These are phyloP conservation scores for Huntiella moniliformis DNA, from an alignment of 2,329 filamentous ascomycete species.

Conservation along the genomic window DNA sequence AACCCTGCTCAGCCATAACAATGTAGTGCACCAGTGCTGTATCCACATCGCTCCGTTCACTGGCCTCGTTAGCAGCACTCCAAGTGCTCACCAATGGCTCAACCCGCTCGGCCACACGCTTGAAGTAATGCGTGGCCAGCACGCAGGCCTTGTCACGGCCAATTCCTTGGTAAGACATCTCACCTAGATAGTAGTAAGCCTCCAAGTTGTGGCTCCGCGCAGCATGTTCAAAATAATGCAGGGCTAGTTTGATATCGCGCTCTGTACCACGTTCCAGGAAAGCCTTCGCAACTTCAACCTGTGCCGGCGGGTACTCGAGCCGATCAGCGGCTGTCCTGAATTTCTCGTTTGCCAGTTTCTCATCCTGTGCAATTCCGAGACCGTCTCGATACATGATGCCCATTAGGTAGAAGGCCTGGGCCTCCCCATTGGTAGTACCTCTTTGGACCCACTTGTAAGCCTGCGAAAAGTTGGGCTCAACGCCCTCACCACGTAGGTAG, in stretches of 20 bases:
- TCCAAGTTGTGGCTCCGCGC: constrained; percentile 70
- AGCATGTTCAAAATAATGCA: constrained; percentile 74
- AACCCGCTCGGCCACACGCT: constrained; percentile 54
- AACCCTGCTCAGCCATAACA: constrained; percentile 82
- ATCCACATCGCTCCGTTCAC: constrained; percentile 60
- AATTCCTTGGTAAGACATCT: constrained; percentile 64
- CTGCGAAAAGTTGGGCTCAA: constrained; percentile 56
- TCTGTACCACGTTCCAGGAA: constrained; percentile 65
- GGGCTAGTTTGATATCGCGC: constrained; percentile 56
- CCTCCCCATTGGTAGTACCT: constrained; percentile 55
- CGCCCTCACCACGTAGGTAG: constrained; percentile 73
- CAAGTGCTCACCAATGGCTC: constrained; percentile 62
- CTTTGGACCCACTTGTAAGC: constrained; percentile 71
- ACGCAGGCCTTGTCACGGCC: constrained; percentile 63
- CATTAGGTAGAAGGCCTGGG: constrained; percentile 67
- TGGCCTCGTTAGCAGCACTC: constrained; percentile 65
- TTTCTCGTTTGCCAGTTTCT: constrained; percentile 51
- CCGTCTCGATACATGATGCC: constrained; percentile 72
- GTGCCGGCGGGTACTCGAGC: constrained; percentile 52
- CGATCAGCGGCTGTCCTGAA: constrained; percentile 68
- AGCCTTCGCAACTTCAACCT: constrained; percentile 65
- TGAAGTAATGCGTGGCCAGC: constrained; percentile 66
- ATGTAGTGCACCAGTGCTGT: constrained; percentile 64
- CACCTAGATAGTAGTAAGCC: constrained; percentile 79
- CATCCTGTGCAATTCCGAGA: constrained; percentile 50